A percentile compares a stretch with the other conserved stretches of the same genome.
These are phyloP conservation scores for Fusarium continuum DNA, from an alignment of 2,329 filamentous ascomycete species.

Conservation along the genomic window DNA sequence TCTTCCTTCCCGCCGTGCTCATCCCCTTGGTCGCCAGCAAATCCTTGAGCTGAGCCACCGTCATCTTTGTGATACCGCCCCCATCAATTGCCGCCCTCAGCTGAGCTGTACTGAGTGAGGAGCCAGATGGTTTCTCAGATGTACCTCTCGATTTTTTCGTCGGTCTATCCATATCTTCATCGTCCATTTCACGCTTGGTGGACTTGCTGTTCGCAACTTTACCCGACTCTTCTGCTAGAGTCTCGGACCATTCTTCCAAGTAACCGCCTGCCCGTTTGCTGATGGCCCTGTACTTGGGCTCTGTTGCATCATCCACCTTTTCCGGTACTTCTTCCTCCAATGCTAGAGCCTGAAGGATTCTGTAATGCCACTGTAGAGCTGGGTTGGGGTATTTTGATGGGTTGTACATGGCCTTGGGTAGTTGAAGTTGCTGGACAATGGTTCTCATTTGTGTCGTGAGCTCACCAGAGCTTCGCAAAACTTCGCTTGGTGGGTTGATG, in stretches of 20 bases:
- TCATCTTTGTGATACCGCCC: conserved; percentile 62
- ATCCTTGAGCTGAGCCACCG: conserved; percentile 62
- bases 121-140: conserved; percentile 47
- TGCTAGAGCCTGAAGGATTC: conserved; percentile 88
- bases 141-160: conserved; percentile 57
- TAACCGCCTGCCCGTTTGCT: conserved; percentile 86
- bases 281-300: conserved; percentile 87
- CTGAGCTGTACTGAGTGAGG: conserved; percentile 55
- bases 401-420: conserved; percentile 86
- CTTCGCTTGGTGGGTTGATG: conserved; percentile 68
- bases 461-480: conserved; percentile 68
- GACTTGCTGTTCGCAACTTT: conserved; percentile 51
- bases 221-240: conserved; percentile 66
- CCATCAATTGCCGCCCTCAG: conserved; percentile 57
- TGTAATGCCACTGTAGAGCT: conserved; percentile 95
- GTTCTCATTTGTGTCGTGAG: conserved; percentile 84
- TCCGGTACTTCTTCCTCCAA: conserved; percentile 90
- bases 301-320: conserved; percentile 76
- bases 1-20: conserved; percentile 61
- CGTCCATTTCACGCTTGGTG: conserved; percentile 63
- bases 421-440: conserved; percentile 84
- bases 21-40: conserved; percentile 59
- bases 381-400: conserved; percentile 91
- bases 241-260: conserved; percentile 78
- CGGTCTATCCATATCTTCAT: conserved; percentile 54